These are phyloP conservation scores for Centaurea solstitialis DNA, from an alignment of 129 eudicot genomes.

Conservation along the genomic window DNA sequence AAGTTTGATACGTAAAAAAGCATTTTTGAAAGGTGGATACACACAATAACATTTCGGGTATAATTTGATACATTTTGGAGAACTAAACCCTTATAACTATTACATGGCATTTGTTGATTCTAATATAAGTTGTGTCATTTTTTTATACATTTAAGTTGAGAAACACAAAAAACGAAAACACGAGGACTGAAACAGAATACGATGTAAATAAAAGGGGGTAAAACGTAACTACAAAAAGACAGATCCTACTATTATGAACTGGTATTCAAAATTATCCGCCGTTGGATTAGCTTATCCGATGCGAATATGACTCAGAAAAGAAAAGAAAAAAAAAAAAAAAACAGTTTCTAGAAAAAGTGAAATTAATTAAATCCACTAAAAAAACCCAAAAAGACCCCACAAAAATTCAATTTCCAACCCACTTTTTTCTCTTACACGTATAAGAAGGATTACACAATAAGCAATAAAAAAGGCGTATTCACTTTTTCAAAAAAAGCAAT, in stretches of 20 bases:
- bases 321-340: neutral
- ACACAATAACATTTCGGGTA: too few relatives aligned
- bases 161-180: neutral
- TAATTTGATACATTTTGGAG: too few relatives aligned
- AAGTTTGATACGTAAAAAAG: too few relatives aligned
- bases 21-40: too few relatives aligned
- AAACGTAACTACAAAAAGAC: neutral
- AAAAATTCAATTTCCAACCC: slow-evolving; percentile 28
- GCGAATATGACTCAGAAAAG: slow-evolving; percentile 6
- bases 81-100: neutral
- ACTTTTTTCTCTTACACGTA: slow-evolving; percentile 36
- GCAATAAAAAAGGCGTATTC: slow-evolving; percentile 17
- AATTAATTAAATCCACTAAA: slow-evolving; percentile 20
- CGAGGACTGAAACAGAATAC: slow-evolving; percentile 6
- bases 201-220: neutral
- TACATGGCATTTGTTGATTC: neutral
- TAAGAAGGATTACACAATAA: neutral
- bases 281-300: slow-evolving; percentile 38
- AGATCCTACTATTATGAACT: slow-evolving; percentile 12
- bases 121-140: neutral
- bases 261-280: slow-evolving; percentile 32
- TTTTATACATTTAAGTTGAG: too few relatives aligned
- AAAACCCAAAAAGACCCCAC: slow-evolving; percentile 29
- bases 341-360: slow-evolving; percentile 1
- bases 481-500: slow-evolving; percentile 17